Percentiles rank a stretch among this genome's conserved stretches.
phyloP scores from a whole-genome alignment of 1,139 yeast species.

The Saccharomyces hybrid region DNA sequence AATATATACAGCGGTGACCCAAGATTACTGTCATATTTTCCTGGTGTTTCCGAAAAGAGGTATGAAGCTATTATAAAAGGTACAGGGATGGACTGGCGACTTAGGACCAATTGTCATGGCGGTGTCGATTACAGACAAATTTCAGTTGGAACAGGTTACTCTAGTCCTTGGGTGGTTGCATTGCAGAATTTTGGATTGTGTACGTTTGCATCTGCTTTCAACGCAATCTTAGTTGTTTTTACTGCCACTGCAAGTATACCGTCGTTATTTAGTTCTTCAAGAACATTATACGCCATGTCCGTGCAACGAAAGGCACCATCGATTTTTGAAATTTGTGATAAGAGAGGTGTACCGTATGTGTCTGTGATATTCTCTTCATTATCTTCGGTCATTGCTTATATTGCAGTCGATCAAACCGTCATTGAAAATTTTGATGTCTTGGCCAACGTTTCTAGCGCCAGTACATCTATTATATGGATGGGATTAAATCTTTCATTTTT shows the following conservation, averaged over 20 bases:
- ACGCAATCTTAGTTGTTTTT: conserved; percentile 63
- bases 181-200: conserved; percentile 61
- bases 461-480: conserved; percentile 76
- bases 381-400: conserved; percentile 54
- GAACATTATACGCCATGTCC: conserved; percentile 41
- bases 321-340: conserved; percentile 51
- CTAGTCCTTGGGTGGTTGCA: conserved; percentile 77
- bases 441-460: conserved; percentile 60
- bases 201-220: conserved; percentile 53
- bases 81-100: conserved; percentile 23
- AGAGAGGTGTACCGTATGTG: conserved; percentile 64
- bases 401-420: conserved; percentile 53
- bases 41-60: conserved; percentile 9
- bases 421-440: conserved; percentile 59
- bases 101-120: conserved; percentile 16
- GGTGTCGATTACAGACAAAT: conserved; percentile 5
- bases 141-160: conserved; percentile 44
- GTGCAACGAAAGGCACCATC: conserved; percentile 64
- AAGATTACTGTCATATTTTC: conserved; percentile 37
- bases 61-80: conserved; percentile 11
- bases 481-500: conserved; percentile 70
- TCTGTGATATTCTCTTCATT: conserved; percentile 57
- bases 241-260: conserved; percentile 50
- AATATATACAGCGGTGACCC: conserved; percentile 73
- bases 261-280: conserved; percentile 36